phyloP scores from a whole-genome alignment of 768 basidiomycete species.

The Rhizopogon rudus region DNA sequence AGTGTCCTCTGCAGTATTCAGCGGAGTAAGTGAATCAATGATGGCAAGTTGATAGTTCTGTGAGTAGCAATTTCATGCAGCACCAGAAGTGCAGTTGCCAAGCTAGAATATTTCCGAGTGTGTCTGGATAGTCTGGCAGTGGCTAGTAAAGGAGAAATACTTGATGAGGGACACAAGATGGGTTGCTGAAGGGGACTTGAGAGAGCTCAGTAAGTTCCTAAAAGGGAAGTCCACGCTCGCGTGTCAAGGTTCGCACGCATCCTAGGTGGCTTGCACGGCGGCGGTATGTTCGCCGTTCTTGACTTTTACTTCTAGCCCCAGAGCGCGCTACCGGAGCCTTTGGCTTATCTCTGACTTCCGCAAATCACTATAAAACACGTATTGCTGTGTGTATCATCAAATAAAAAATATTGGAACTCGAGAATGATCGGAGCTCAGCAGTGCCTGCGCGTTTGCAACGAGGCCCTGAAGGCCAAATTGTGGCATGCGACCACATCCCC shows the following conservation, averaged over 20 bases:
- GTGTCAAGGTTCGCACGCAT: slow-evolving; percentile 12
- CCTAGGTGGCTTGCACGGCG: too few relatives aligned
- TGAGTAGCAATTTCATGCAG: slow-evolving; percentile 21
- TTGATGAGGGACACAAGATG: slow-evolving; percentile 15
- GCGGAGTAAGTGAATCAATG: slow-evolving; percentile 67
- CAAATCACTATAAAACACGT: slow-evolving; percentile 9
- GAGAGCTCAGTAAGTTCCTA: slow-evolving; percentile 11
- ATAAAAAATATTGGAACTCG: not conserved
- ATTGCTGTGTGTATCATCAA: slow-evolving; percentile 8
- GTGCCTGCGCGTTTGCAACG: too few relatives aligned
- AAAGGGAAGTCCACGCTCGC: slow-evolving; percentile 25
- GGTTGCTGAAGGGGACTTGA: slow-evolving; percentile 16
- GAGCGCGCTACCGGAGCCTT: not conserved
- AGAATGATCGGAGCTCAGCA: too few relatives aligned
- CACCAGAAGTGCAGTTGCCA: slow-evolving; percentile 12
- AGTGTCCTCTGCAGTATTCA: slow-evolving; percentile 53
- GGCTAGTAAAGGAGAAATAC: slow-evolving; percentile 12
- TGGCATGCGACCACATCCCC: too few relatives aligned
- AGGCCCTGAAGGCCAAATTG: too few relatives aligned
- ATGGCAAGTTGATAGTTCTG: slow-evolving; percentile 30
- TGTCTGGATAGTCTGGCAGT: slow-evolving; percentile 16
- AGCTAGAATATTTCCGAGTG: slow-evolving; percentile 13
- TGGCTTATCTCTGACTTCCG: slow-evolving; percentile 4
- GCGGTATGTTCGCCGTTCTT: too few relatives aligned
- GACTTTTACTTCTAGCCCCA: not conserved